phyloP scores from a whole-genome alignment of 805 yeast species.

The Wickerhamomyces xylosicus region DNA sequence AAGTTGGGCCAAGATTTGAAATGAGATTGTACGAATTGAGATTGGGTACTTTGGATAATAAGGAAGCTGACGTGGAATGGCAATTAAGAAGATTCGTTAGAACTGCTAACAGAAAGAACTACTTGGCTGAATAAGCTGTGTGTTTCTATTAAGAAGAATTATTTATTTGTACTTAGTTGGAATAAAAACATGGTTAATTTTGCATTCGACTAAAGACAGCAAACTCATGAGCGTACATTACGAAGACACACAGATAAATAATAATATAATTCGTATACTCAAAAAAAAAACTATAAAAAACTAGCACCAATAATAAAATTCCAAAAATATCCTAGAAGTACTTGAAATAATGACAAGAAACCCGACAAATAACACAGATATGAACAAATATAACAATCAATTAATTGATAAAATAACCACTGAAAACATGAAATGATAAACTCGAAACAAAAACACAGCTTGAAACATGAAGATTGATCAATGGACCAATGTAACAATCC shows the following conservation, averaged over 20 bases:
- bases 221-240: too few relatives aligned
- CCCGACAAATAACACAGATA: background rate
- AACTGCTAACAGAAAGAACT: conserved; percentile 92
- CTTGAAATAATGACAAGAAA: background rate
- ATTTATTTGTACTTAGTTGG: background rate
- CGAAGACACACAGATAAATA: too few relatives aligned
- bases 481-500: too few relatives aligned
- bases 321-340: background rate
- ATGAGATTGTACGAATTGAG: conserved; percentile 86
- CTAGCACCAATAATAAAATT: background rate
- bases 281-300: background rate
- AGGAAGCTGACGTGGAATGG: conserved; percentile 98
- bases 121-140: conserved; percentile 30
- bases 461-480: too few relatives aligned
- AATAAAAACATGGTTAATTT: too few relatives aligned
- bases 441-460: too few relatives aligned
- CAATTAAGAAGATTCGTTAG: conserved; percentile 84
- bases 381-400: background rate
- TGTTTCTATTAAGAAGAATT: background rate
- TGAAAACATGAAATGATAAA: too few relatives aligned
- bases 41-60: conserved; percentile 86
- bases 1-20: conserved; percentile 97
- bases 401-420: background rate
- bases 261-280: background rate
- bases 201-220: background rate